Percentiles rank a stretch among this genome's conserved stretches.
These are phyloP conservation scores for Seiridium cupressi DNA, from an alignment of 2,329 filamentous ascomycete genomes.

Conservation along the genomic window DNA sequence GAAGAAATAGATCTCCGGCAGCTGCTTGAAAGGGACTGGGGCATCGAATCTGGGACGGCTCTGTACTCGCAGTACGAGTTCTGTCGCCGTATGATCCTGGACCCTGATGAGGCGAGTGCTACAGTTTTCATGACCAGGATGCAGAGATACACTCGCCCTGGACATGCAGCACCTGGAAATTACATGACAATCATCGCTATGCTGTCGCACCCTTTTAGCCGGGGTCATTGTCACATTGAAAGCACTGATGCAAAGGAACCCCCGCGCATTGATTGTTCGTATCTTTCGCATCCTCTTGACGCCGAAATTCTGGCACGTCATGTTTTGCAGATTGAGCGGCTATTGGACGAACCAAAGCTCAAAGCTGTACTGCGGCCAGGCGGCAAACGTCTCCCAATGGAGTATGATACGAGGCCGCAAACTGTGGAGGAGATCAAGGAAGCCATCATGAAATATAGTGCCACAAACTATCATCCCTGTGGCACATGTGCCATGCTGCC, in stretches of 20 bases:
- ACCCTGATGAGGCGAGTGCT: not conserved
- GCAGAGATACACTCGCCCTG: not conserved
- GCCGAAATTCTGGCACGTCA: slow-evolving; percentile 9
- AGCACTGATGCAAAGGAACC: not conserved
- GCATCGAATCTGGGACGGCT: no score
- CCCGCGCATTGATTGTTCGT: not conserved
- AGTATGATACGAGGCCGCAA: not conserved
- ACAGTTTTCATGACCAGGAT: not conserved
- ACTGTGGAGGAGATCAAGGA: not conserved
- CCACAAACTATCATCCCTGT: not conserved
- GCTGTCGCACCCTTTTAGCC: slow-evolving; percentile 11
- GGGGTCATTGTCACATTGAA: slow-evolving; percentile 8
- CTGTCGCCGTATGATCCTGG: not conserved
- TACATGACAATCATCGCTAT: not conserved
- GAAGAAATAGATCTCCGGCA: not conserved
- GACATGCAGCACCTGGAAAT: not conserved
- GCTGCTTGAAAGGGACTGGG: not conserved
- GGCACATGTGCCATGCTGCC: slow-evolving; percentile 1
- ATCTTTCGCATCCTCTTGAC: slow-evolving; percentile 6
- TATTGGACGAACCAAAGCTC: not conserved
- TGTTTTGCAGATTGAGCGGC: not conserved
- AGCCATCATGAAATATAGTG: not conserved
- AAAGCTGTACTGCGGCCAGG: not conserved
- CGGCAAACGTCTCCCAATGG: not conserved
- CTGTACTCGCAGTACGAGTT: not conserved